A percentile compares a stretch with the other conserved stretches of the same genome.
These are phyloP conservation scores for Saprolegnia diclina DNA, from an alignment of 352 stramenopile species.

Conservation along the genomic window DNA sequence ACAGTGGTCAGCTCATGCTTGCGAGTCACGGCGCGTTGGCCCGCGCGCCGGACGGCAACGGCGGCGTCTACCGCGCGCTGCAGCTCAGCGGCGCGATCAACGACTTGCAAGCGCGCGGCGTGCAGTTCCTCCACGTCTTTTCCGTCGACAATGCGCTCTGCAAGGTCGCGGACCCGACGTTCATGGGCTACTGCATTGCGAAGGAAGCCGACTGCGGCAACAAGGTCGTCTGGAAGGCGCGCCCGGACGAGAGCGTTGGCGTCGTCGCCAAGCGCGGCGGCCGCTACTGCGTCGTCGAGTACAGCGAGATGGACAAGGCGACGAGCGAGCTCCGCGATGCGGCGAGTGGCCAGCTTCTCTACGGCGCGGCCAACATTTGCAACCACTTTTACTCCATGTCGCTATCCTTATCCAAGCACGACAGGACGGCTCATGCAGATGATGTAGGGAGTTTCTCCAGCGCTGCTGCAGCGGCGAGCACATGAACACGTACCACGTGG, in stretches of 20 bases:
- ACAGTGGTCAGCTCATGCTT: constrained; percentile 95
- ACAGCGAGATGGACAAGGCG: constrained; percentile 91
- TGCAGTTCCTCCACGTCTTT: constrained; percentile 96
- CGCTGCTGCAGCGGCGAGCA: constrained; percentile 78
- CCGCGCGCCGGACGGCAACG: constrained; percentile 96
- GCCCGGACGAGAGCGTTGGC: constrained; percentile 90
- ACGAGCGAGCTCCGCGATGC: constrained; percentile 54
- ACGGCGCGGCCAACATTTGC: constrained; percentile 97
- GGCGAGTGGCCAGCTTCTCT: constrained; percentile 82
- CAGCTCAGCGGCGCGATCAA: constrained; percentile 77
- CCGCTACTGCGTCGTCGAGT: constrained; percentile 93
- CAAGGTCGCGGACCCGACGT: constrained; percentile 92
- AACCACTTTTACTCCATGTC: constrained; percentile 96
- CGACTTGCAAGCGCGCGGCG: constrained; percentile 74
- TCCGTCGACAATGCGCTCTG: constrained; percentile 97
- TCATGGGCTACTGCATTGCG: constrained; percentile 94
- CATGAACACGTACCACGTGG: constrained; percentile 91
- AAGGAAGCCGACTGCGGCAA: constrained; percentile 93
- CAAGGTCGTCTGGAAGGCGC: constrained; percentile 94
- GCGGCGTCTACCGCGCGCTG: constrained; percentile 93
- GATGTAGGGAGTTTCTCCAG: constrained; percentile 61
- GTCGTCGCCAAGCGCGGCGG: constrained; percentile 80
- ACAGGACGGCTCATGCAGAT: constrained; percentile 9
- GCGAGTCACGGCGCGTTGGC: constrained; percentile 77
- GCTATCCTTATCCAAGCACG: constrained; percentile 30